Evolutionary conservation across 1,139 yeast species (phyloP).

Genomic region (Diutina mesorugosa): DNA sequence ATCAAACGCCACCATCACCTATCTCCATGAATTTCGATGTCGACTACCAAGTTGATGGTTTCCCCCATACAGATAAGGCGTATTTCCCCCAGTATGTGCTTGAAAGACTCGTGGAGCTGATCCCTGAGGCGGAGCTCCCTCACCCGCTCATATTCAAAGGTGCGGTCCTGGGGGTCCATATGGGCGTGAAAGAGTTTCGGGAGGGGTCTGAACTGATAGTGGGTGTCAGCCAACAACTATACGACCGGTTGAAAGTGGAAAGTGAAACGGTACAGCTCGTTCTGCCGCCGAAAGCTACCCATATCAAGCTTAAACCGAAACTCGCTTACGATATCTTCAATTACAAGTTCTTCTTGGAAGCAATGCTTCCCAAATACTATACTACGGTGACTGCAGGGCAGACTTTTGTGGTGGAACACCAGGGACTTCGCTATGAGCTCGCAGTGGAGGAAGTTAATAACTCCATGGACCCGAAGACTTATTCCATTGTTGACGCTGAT

Average conservation of each 20-base stretch:
- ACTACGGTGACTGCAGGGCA: neutral
- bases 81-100: neutral
- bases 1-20: neutral
- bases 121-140: neutral
- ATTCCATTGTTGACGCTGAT: neutral
- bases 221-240: neutral
- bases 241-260: neutral
- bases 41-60: neutral
- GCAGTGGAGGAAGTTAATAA: neutral
- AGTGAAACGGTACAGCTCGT: neutral
- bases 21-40: neutral
- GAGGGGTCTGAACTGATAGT: neutral
- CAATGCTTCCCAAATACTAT: neutral
- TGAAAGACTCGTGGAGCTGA: neutral
- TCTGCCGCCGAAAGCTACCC: neutral
- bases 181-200: neutral
- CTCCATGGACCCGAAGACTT: neutral
- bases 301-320: neutral
- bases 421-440: neutral
- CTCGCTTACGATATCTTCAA: neutral
- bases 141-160: neutral
- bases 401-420: neutral
- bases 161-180: neutral
- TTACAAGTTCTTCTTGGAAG: slow-evolving; percentile 1
- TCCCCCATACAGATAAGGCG: neutral